phyloP scores from a whole-genome alignment of 208 protist species.

The Trypanosoma cruzi region DNA sequence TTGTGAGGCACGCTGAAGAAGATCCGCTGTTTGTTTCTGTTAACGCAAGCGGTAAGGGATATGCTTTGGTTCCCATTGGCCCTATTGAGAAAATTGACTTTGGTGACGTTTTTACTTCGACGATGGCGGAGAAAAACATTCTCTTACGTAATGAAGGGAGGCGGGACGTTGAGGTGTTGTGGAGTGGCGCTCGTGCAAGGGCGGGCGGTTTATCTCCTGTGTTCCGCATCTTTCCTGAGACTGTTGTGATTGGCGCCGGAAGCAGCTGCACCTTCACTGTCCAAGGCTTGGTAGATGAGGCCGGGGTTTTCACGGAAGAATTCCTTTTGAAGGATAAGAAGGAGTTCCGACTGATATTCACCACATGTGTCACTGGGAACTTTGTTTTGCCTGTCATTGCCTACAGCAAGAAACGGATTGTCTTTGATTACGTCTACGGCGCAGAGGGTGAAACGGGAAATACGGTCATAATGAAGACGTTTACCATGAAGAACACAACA shows the following conservation, averaged over 20 bases:
- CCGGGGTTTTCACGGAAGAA: constrained; percentile 67
- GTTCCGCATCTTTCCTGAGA: constrained; percentile 86
- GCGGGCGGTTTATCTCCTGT: constrained; percentile 62
- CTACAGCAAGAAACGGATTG: constrained; percentile 74
- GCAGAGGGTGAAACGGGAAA: constrained; percentile 10
- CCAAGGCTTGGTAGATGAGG: constrained; percentile 44
- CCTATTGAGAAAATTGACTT: constrained; percentile 72
- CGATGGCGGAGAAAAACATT: constrained; percentile 47
- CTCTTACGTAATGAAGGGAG: constrained; percentile 91
- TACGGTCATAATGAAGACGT: constrained; percentile 49
- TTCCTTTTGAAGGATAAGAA: constrained; percentile 87
- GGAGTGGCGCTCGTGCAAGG: constrained; percentile 79
- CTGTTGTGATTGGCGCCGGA: constrained; percentile 62
- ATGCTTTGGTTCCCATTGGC: constrained; percentile 78
- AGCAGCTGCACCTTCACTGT: constrained; percentile 62
- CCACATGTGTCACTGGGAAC: constrained; percentile 63
- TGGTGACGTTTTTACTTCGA: constrained; percentile 91
- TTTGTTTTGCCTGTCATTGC: constrained; percentile 87
- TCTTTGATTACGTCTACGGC: constrained; percentile 86
- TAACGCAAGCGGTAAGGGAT: constrained; percentile 87
- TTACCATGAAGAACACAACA: constrained; percentile 92
- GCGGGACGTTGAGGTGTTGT: constrained; percentile 88
- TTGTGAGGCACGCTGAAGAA: constrained; percentile 50
- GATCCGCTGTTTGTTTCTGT: constrained; percentile 53
- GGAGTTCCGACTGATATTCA: constrained; percentile 81